phyloP scores from a whole-genome alignment of 2,329 filamentous ascomycete species.

The Diaporthe eres region DNA sequence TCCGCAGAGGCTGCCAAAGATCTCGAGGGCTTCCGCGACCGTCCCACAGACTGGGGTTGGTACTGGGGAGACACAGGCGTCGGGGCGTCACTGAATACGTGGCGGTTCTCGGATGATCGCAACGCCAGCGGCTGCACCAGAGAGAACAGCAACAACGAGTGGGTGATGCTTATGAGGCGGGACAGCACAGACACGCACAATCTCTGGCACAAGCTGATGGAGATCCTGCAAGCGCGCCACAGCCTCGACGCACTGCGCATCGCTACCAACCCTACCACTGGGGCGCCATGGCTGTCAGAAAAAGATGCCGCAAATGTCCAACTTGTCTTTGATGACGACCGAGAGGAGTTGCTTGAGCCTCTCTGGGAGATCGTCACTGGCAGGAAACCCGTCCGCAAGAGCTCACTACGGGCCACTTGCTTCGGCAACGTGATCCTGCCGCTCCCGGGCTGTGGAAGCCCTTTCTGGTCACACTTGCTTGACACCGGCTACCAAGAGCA shows the following conservation, averaged over 20 bases:
- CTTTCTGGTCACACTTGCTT: conserved; percentile 46
- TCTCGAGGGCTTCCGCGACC: conserved; percentile 41
- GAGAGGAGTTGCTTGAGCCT: conserved; percentile 42
- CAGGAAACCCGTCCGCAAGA: conserved; percentile 43
- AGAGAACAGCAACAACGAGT: conserved; percentile 40
- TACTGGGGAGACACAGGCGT: conserved; percentile 48
- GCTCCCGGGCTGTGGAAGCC: conserved; percentile 46
- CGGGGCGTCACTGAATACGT: conserved; percentile 42
- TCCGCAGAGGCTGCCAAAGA: conserved; percentile 33
- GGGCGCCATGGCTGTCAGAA: conserved; percentile 43
- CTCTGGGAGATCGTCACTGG: conserved; percentile 47
- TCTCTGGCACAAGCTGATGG: conserved; percentile 49
- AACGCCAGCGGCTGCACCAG: conserved; percentile 31
- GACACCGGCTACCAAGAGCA: conserved; percentile 36
- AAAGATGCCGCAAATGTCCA: conserved; percentile 42
- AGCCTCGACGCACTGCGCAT: conserved; percentile 45
- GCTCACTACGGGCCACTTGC: conserved; percentile 44
- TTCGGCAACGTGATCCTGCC: conserved; percentile 47
- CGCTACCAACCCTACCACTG: conserved; percentile 43
- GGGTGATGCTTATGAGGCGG: conserved; percentile 46
- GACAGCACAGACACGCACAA: conserved; percentile 46
- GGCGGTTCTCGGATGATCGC: conserved; percentile 40
- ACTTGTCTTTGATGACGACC: conserved; percentile 45
- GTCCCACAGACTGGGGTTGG: conserved; percentile 40
- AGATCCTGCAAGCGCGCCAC: conserved; percentile 48